Percentiles rank a stretch among this genome's conserved stretches.
Conservation (phyloP, 2,329 filamentous ascomycete genomes). For the Lasiodiplodia citricola region DNA sequence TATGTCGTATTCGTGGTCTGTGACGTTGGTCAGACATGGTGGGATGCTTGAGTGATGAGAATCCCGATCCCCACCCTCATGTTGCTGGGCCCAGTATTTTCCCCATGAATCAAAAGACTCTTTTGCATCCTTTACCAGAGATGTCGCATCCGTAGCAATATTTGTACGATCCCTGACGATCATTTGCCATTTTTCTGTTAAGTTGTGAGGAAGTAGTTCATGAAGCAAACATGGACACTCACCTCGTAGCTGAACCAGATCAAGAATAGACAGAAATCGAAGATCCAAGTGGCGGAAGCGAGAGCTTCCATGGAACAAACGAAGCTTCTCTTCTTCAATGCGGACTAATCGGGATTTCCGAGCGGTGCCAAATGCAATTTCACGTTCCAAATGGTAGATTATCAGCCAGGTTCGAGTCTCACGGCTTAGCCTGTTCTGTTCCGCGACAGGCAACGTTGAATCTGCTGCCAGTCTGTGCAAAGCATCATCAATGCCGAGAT, state of each 20-base stretch:
- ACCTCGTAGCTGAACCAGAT: conserved; percentile 3
- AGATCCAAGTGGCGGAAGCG: neutral
- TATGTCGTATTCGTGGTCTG: neutral
- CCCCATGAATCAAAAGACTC: neutral
- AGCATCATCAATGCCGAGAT: neutral
- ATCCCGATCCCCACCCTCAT: neutral
- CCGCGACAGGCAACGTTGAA: neutral
- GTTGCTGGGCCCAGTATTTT: neutral
- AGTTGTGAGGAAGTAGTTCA: neutral
- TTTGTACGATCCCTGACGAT: neutral
- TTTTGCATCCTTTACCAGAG: neutral
- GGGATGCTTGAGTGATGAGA: too few relatives aligned
- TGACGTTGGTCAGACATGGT: neutral
- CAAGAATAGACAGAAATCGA: conserved; percentile 3
- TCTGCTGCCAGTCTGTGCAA: neutral
- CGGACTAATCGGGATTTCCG: neutral
- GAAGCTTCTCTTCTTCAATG: neutral
- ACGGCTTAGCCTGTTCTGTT: neutral
- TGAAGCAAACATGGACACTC: neutral
- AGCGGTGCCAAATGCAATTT: conserved; percentile 13
- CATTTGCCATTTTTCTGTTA: neutral
- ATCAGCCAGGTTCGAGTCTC: conserved; percentile 5
- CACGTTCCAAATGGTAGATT: conserved; percentile 11
- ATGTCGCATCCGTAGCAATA: neutral
- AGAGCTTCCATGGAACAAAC: neutral